Base-by-base conservation (phyloP, 2,329 filamentous ascomycete species). In the Raffaelea albimanens region DNA sequence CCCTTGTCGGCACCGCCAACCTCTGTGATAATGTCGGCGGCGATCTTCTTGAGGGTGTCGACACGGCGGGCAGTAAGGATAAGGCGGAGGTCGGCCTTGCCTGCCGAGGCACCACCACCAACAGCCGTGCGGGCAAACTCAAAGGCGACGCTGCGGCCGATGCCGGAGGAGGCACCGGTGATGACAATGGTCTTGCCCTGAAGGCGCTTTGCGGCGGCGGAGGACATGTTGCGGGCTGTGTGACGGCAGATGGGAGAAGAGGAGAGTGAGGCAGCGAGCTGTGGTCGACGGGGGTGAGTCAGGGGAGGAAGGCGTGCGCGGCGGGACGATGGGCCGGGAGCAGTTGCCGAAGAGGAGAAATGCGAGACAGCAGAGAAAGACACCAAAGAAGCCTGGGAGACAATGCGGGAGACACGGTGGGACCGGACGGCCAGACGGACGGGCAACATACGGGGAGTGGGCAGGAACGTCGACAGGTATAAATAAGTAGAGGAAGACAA, bases 141-240 rank as follows among this genome's bases (percentile, higher is more conserved):
- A 55, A 93, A 71, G n/a, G 91, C 93, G 18, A 78, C 84, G 57
- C 77, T 80, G 48, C 76, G 79, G 21, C 93, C 93, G 65, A 98
- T 97, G 52, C 93, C 93, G 19, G 88, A 94, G 4, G 85, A 93
- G 29, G 93, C 93, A 48, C 93, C 93, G 5, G 93, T 97, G 53
- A 98, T 78, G 49, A 97, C 67, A 50, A 97, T 73, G 4, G 89
- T 97, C 72, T 97, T 97, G 76, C 89, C 89, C 59, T 85, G 77
- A 51, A 98, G 86, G 70, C 91, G 89, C 65, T 88, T 85, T 60
- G 84, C 80, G 36, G 52, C 52, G n/a, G 54, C 29, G 8, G 45
- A 47, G 21, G 52, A 53, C 53, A 55, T 56, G 39, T 47, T 48
- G 42, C 43, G 42, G 16, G 29, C 9, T 29, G 25, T 29, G 25